Evolutionary conservation across 1,284 basidiomycete genomes (phyloP), one percentile per base, ranked within the genome.

Genomic region (Golubevia sp.): DNA sequence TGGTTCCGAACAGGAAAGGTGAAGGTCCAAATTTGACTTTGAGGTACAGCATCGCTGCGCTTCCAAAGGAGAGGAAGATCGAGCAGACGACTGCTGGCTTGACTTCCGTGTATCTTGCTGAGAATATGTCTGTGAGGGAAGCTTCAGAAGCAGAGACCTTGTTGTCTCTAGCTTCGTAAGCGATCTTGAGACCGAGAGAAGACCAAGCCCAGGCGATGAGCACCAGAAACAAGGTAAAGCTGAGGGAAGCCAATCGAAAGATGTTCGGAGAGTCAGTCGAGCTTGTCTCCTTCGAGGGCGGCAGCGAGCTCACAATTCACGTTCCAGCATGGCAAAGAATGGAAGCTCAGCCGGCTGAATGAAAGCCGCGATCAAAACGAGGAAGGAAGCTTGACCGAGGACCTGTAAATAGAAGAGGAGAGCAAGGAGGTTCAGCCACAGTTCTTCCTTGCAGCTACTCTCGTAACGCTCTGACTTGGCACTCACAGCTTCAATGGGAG

Each of bases 1-100:
- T 83, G 34, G 84, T 86, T 0, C 89, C 87, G 62, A 90, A 86
- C 3, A 88, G 82, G 74, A 89, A 90, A 0, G 90, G 90, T 0
- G 90, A 88, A 0, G 90, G 90, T 2, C 90, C 89, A 65, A 88
- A 83, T 27, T 88, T 85, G 1, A 88, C 88, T 77, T 88, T 90
- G 68, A 91, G 79, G 76, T 88, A 92, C n/a, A 91, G 77, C 53
- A 91, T 86, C 61, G 88, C 84, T 0, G 86, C 85, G 53, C 86
- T 88, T 1, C 90, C 91, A 4, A 90, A 53, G 70, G 90, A 90
- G 2, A 92, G 85, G 71, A 91, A 92, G 26, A 89, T 83, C 2
- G 86, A 88, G 3, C 90, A 77, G 54, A 92, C 89, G 50, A 89
- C 84, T 2, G 87, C 87, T 0, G 90, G 89, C 85, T 89, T 68